Base-by-base conservation (phyloP, 306 rosid species). In the Acacia confusa region DNA sequence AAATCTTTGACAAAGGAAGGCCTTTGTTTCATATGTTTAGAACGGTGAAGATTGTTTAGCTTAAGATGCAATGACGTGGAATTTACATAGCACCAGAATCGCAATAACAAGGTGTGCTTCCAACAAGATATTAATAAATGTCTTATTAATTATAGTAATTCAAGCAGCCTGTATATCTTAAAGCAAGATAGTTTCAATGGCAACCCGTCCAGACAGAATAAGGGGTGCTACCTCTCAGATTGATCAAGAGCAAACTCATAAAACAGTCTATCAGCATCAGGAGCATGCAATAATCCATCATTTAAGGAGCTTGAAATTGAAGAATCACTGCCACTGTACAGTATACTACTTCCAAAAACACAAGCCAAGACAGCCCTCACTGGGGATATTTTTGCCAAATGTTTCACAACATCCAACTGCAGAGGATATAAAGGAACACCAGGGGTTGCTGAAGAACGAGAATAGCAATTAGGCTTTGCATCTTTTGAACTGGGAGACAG, bases 191-290 rank as follows among this genome's bases (percentile, higher is more conserved):
- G 69, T 58, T 61, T 20, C 25, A 24, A 63, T 72, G 70, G 69
- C 4, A 64, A 57, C 64, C 10, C 28, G 20, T 9, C 22, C 14
- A 22, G 63, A 79, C 41, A 79, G 47, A 78, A 76, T 32, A 44
- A 48, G 72, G 60, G 60, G 64, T 38, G 48, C 76, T 83, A 95
- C 99, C 99, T 93, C 91, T 93, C 99, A 66, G 99, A 95, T 82
- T 95, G 99, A 92, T 95, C 99, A 78, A 95, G 94, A 80, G 99
- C 97, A 87, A 95, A 93, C 91, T 95, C 99, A 85, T 90, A 91
- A 89, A 95, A 95, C 88, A 95, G 82, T 55, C 85, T 83, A 76
- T 95, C 97, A 82, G 89, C 88, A 90, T 93, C 99, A 25, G 95
- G 91, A 68, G 94, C 88, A 84, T 90, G 97, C 72, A 82, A 83